These are phyloP conservation scores for Basidiobolus heterosporus DNA, from an alignment of 371 early-diverging fungal species.

Conservation along the genomic window DNA sequence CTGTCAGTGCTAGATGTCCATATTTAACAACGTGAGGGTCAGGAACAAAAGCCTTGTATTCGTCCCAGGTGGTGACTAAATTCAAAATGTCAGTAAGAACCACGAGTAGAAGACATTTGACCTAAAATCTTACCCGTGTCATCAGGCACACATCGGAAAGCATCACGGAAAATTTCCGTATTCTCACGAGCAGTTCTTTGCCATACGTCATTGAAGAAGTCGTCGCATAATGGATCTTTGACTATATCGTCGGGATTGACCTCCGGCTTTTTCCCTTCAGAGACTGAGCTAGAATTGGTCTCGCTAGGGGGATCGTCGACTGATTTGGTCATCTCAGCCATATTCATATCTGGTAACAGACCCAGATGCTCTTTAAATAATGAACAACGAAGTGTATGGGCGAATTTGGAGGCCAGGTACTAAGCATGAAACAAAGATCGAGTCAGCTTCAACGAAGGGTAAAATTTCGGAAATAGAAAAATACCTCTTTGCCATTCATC, in stretches of 20 bases:
- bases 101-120: not conserved
- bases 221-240: slow-evolving; percentile 56
- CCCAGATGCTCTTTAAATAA: slow-evolving; percentile 82
- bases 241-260: slow-evolving; percentile 15
- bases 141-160: slow-evolving; percentile 79
- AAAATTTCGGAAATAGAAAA: slow-evolving; percentile 13
- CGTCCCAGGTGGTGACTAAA: slow-evolving; percentile 30
- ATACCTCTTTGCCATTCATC: slow-evolving; percentile 56
- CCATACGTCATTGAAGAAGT: slow-evolving; percentile 42
- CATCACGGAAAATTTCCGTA: slow-evolving; percentile 49
- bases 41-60: slow-evolving; percentile 37
- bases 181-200: slow-evolving; percentile 41
- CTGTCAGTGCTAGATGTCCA: slow-evolving; percentile 19
- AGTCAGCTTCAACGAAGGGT: not conserved
- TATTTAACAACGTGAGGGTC: slow-evolving; percentile 20
- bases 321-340: slow-evolving; percentile 5
- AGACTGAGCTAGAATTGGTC: not conserved
- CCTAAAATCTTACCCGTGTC: slow-evolving; percentile 15
- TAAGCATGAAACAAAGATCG: slow-evolving; percentile 5
- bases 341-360: slow-evolving; percentile 14
- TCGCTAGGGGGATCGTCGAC: slow-evolving; percentile 17
- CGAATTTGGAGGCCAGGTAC: slow-evolving; percentile 56
- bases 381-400: slow-evolving; percentile 51
- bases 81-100: not conserved
- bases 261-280: no score